Base-by-base conservation (phyloP, 2,329 filamentous ascomycete species). In the Dichotomopilus funicola region DNA sequence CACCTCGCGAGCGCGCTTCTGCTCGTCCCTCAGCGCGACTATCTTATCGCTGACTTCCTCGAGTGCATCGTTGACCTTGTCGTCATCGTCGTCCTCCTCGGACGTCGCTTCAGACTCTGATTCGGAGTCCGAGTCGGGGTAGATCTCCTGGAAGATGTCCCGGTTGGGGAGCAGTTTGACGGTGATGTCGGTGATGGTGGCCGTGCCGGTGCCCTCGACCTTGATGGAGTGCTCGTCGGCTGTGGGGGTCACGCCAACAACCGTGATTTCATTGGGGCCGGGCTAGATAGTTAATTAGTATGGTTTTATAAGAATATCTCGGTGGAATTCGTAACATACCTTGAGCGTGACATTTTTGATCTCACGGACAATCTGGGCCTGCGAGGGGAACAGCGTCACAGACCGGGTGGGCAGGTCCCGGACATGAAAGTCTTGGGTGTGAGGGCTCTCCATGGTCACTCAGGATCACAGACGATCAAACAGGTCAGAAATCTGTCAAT, bases 311-410 rank as follows among this genome's bases (percentile, higher is more conserved):
- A 27, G 6, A 44, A 44, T 27, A 44, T 8, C 19, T 38, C 6
- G 11, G 6, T 38, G 36, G 7, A 38, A 38, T 6, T 10, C 38
- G 38, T 35, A 38, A 36, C 12, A n/a, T n/a, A 75, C 72, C 65
- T 75, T 72, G 19, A 83, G 72, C 1, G 65, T 62, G 12, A 86
- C 71, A 60, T 79, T 70, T 55, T 77, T 78, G 64, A 87, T 77
- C 52, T 85, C 80, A 33, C 83, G 77, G 10, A 79, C 74, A 35
- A 87, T 68, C 48, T 84, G 82, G 1, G 84, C 85, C 59, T 78
- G 73, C 1, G 73, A 73, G 0, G 84, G 83, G 57, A 85, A 86
- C 42, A 88, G 74, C 0, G 79, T 83, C 12, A 88, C 83, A 0
- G 78, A 78, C 49, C 79, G 79, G 37, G 85, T 86, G 7, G 71